Percentiles rank a stretch among this genome's conserved stretches.
phyloP scores from a whole-genome alignment of 768 basidiomycete genomes.

The Xerocomus spinulosus region DNA sequence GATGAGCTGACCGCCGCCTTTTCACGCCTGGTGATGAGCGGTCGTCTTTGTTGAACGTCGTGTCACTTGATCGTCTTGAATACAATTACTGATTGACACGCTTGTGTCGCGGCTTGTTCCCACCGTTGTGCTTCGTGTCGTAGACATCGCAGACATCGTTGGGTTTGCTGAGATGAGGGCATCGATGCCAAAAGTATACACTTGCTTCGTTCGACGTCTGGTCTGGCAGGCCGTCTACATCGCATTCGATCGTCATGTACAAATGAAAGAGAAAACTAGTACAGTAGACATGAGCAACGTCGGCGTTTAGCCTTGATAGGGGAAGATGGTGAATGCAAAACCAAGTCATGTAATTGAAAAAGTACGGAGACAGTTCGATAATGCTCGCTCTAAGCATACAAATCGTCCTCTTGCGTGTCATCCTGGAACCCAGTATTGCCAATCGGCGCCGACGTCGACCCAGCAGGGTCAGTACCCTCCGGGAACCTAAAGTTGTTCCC shows the following conservation, averaged over 20 bases:
- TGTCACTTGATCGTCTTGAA: no score
- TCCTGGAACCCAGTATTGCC: constrained; percentile 80
- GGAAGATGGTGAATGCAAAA: background rate
- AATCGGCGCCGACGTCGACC: constrained; percentile 38
- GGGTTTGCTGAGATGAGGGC: no score
- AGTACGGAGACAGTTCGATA: background rate
- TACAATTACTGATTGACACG: no score
- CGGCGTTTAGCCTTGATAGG: background rate
- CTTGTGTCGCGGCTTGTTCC: no score
- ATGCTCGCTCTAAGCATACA: constrained; percentile 61
- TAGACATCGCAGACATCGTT: no score
- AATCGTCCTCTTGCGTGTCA: constrained; percentile 83
- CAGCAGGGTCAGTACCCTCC: constrained; percentile 47
- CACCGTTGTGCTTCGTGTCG: no score
- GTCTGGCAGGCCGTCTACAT: constrained; percentile 10
- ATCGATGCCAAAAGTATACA: no score
- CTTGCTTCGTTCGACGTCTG: no score
- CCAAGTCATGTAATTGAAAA: background rate
- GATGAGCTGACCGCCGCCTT: no score
- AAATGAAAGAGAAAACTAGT: constrained; percentile 3
- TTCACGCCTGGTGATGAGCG: no score
- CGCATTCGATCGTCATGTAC: constrained; percentile 5
- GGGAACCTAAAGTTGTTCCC: constrained; percentile 99
- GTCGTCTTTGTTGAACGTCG: no score
- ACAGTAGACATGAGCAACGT: constrained; percentile 1